Percentiles rank a stretch among this genome's conserved stretches.
Conservation (phyloP, 2,329 filamentous ascomycete genomes). For the Monilinia vaccinii-corymbosi region DNA sequence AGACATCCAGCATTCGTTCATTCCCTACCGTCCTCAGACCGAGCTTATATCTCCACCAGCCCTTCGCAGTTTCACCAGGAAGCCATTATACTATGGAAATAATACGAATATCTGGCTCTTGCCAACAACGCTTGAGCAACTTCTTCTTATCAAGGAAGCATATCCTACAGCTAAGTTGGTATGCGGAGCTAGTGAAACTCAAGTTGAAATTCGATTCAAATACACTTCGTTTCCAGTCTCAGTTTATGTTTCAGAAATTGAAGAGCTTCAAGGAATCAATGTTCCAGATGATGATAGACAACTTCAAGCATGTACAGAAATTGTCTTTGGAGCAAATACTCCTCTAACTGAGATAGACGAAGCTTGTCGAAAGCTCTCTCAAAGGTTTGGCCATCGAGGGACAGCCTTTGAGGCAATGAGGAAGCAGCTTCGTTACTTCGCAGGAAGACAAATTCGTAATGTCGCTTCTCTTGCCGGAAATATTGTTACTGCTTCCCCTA, state of each 20-base stretch:
- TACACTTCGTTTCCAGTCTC: conserved; percentile 79
- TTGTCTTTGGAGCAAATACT: conserved; percentile 71
- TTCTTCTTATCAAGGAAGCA: conserved; percentile 79
- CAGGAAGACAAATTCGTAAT: conserved; percentile 87
- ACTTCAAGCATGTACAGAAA: conserved; percentile 17
- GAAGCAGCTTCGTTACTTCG: conserved; percentile 90
- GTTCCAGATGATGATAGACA: conserved; percentile 70
- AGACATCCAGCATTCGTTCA: conserved; percentile 43
- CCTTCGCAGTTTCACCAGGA: conserved; percentile 70
- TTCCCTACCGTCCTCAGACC: conserved; percentile 81
- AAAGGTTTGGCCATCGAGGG: conserved; percentile 52
- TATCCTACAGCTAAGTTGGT: conserved; percentile 85
- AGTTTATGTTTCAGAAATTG: conserved; percentile 83
- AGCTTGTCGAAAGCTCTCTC: conserved; percentile 30
- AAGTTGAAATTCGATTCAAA: conserved; percentile 97
- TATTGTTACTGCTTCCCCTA: conserved; percentile 83
- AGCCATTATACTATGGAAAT: conserved; percentile 80
- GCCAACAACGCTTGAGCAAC: conserved; percentile 72
- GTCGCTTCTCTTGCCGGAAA: conserved; percentile 93
- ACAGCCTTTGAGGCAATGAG: conserved; percentile 64
- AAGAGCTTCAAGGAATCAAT: conserved; percentile 72
- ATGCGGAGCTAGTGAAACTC: conserved; percentile 88
- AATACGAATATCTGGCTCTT: conserved; percentile 88
- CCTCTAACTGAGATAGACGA: conserved; percentile 80
- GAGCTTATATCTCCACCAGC: conserved; percentile 87